These are phyloP conservation scores for Gymnopilus junonius DNA, from an alignment of 768 basidiomycete genomes.

Conservation along the genomic window DNA sequence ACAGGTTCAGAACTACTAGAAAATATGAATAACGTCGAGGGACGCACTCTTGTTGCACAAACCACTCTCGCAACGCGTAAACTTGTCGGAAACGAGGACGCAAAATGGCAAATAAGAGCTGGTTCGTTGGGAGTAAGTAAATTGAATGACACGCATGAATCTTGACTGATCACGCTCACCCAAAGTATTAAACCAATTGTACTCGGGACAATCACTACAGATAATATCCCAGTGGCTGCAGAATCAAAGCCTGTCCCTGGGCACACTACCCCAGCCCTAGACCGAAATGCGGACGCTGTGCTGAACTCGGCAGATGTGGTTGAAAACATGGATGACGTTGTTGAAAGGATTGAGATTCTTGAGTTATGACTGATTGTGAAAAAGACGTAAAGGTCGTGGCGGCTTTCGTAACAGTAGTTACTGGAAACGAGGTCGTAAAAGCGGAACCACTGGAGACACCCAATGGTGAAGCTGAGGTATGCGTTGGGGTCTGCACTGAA, in stretches of 20 bases:
- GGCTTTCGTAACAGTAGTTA: constrained; percentile 43
- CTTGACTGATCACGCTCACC: constrained; percentile 50
- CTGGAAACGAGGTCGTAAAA: constrained; percentile 40
- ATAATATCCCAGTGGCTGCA: constrained; percentile 62
- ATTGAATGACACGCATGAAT: background rate
- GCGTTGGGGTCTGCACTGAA: constrained; percentile 4
- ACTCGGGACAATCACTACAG: constrained; percentile 60
- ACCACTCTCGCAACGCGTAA: constrained; percentile 79
- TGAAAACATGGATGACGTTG: constrained; percentile 22
- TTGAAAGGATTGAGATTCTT: constrained; percentile 23
- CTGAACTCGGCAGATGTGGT: constrained; percentile 30
- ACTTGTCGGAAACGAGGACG: constrained; percentile 74
- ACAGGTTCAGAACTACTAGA: background rate
- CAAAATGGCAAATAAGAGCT: constrained; percentile 71
- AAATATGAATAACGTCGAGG: background rate
- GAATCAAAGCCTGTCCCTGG: constrained; percentile 69
- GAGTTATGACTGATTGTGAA: constrained; percentile 36
- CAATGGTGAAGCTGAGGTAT: background rate
- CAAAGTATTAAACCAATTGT: constrained; percentile 66
- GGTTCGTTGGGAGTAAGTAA: constrained; percentile 7
- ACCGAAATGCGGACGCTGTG: constrained; percentile 22
- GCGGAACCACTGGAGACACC: constrained; percentile 15
- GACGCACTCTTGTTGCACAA: constrained; percentile 69
- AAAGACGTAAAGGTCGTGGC: constrained; percentile 48
- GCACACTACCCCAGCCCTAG: constrained; percentile 49